Percentiles rank a stretch among this genome's conserved stretches.
These are phyloP conservation scores for Hydnomerulius pinastri DNA, from an alignment of 768 basidiomycete genomes.

Conservation along the genomic window DNA sequence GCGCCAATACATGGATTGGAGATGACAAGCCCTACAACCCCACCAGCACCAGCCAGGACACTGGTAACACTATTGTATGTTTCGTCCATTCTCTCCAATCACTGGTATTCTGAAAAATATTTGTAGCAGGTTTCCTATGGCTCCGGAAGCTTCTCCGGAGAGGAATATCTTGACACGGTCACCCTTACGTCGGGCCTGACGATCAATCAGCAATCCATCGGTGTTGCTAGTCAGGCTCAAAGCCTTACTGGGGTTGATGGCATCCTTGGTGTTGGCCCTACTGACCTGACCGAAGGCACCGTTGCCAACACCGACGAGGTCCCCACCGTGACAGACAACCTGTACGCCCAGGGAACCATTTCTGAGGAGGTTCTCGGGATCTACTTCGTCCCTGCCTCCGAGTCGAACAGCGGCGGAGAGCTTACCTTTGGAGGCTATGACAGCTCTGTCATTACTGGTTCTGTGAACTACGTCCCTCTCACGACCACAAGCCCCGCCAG, in stretches of 20 bases:
- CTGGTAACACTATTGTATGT: slow-evolving; percentile 8
- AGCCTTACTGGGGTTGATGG: slow-evolving; percentile 38
- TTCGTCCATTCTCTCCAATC: not conserved
- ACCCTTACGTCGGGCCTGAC: not conserved
- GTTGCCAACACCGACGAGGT: slow-evolving; percentile 10
- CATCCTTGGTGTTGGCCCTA: slow-evolving; percentile 39
- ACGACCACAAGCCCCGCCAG: slow-evolving; percentile 26
- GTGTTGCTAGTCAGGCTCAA: slow-evolving; percentile 26
- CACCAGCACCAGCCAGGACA: slow-evolving; percentile 12
- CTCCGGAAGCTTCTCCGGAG: slow-evolving; percentile 6
- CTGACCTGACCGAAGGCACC: slow-evolving; percentile 31
- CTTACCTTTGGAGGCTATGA: slow-evolving; percentile 31
- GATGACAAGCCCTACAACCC: slow-evolving; percentile 16
- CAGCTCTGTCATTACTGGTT: not conserved
- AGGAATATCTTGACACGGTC: slow-evolving; percentile 3
- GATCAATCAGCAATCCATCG: slow-evolving; percentile 29
- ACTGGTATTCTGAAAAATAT: not conserved
- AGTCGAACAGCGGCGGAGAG: slow-evolving; percentile 15
- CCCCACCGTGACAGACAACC: slow-evolving; percentile 39
- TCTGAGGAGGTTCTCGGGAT: slow-evolving; percentile 29
- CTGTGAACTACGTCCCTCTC: slow-evolving; percentile 22
- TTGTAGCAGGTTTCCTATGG: not conserved
- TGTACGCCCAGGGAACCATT: slow-evolving; percentile 29
- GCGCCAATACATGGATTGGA: slow-evolving; percentile 32
- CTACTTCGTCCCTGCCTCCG: slow-evolving; percentile 27